These are phyloP conservation scores for Geotrichum citri-aurantii DNA, from an alignment of 1,139 yeast genomes.

Conservation along the genomic window DNA sequence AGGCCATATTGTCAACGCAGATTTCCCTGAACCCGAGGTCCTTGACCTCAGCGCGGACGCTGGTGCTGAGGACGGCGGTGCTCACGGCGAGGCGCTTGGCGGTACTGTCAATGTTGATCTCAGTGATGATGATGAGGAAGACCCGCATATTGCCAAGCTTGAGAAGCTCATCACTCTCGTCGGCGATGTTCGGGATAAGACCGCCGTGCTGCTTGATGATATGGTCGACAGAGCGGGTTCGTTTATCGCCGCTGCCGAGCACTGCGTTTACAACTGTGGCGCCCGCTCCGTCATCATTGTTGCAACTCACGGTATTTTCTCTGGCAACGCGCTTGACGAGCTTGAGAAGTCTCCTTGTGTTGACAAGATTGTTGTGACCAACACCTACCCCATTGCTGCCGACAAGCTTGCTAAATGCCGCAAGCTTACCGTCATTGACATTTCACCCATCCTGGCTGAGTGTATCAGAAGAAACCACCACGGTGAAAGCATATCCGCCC, in stretches of 20 bases:
- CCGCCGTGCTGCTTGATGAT: slow-evolving; percentile 91
- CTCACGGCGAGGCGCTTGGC: slow-evolving; percentile 48
- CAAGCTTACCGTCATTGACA: slow-evolving; percentile 82
- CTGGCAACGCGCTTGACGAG: slow-evolving; percentile 76
- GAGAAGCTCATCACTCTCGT: slow-evolving; percentile 92
- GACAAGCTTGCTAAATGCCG: slow-evolving; percentile 51
- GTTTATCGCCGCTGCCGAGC: slow-evolving; percentile 96
- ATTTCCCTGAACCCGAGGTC: slow-evolving; percentile 34
- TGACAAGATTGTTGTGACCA: slow-evolving; percentile 86
- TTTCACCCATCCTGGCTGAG: slow-evolving; percentile 92
- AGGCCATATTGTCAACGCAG: slow-evolving; percentile 95
- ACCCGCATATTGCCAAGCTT: slow-evolving; percentile 13
- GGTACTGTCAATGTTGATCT: slow-evolving; percentile 78
- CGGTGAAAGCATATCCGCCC: slow-evolving; percentile 90
- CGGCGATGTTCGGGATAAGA: slow-evolving; percentile 86
- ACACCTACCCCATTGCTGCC: slow-evolving; percentile 81
- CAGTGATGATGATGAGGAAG: slow-evolving; percentile 72
- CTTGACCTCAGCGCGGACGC: neutral
- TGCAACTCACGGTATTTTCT: slow-evolving; percentile 93
- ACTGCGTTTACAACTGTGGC: slow-evolving; percentile 88
- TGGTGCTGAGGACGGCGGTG: neutral
- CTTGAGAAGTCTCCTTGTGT: slow-evolving; percentile 74
- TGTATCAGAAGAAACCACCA: slow-evolving; percentile 97
- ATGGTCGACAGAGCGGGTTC: slow-evolving; percentile 94
- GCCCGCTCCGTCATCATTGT: slow-evolving; percentile 85